Base-by-base conservation (phyloP, 2,329 filamentous ascomycete genomes). In the Microcyclospora tardicrescens region DNA sequence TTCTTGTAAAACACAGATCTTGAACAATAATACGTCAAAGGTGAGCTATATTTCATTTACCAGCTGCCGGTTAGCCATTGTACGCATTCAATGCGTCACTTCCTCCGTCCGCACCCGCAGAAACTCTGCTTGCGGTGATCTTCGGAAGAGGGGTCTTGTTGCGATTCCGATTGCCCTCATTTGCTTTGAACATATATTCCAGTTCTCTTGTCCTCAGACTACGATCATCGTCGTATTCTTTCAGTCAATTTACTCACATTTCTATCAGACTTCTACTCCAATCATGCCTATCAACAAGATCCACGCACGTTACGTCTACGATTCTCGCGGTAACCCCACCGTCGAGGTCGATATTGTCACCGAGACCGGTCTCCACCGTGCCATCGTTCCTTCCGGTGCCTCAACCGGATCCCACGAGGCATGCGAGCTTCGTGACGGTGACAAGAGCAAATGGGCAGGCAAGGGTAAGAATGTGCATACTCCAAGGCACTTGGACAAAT, bases 291-390 rank as follows among this genome's bases (percentile, higher is more conserved):
- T 70, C 60, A 62, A 61, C 53, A 69, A 69, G 62, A 69, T 71
- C 57, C 67, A 71, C 64, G 66, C 67, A 49, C 67, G 91, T 63
- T 87, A 81, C 61, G 86, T 98, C 73, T 98, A 71, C 78, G 91
- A 98, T 77, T 96, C 91, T 66, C 89, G 91, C 54, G 77, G 77
- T 64, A 98, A 98, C 80, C 91, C 91, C 60, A 98, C 91, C 63
- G 89, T 95, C 61, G 89, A 96, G 76, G 89, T 96, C 59, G 89
- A 95, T 65, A 78, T 95, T 57, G 82, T 93, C 69, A 95, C 87
- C 56, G 85, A 93, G 72, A 93, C 83, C 57, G 89, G 89, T 61
- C 80, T 96, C 49, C 87, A 95, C 79, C 86, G 89, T 15, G 87
- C 89, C 64, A 95, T 95, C 63, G 89, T 96, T 48, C 89, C 89